Base-by-base conservation (phyloP, 2,329 filamentous ascomycete genomes). In the Aspergillus sp. region DNA sequence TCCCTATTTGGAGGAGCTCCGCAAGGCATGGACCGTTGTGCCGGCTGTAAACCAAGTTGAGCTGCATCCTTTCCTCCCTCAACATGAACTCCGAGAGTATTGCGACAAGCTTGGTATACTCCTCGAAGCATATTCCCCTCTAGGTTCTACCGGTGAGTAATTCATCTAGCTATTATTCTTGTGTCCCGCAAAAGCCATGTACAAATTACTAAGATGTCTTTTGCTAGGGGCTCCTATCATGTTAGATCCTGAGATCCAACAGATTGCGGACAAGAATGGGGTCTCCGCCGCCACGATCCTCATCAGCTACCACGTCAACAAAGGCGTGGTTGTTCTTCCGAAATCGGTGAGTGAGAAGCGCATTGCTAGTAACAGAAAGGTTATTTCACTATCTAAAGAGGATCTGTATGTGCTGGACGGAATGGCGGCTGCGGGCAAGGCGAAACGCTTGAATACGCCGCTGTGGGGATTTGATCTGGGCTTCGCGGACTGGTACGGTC, bases 21-120 rank as follows among this genome's bases (percentile, higher is more conserved):
- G 62, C 13, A 65, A 61, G 58, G 62, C 49, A 10, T 65, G 63
- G 60, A 63, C 55, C 10, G 58, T 68, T 6, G 57, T 67, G 10
- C 71, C 70, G n/a, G 65, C 64, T 30, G 68, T 77, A 52, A 73
- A 75, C 49, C 71, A 77, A 59, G 70, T 78, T 49, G 76, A 78
- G 61, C 60, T 74, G 2, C 76, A 78, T 58, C 75, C 76, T n/a
- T 76, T 73, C 59, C 68, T 75, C 23, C 75, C 74, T 39, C 76
- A 78, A 55, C 70, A 72, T 36, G 69, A 72, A 21, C 68, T 78
- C 36, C 68, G 72, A 41, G 61, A 74, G 30, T 78, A 69, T 68
- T 78, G 76, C 55, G 55, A 67, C 15, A 58, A 68, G 19, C 67
- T 70, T 39, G 70, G 69, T 6, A 77, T 79, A 60, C 68, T 73